Conservation (phyloP, 768 basidiomycete genomes). For the Xerocomellus amylosporus region DNA sequence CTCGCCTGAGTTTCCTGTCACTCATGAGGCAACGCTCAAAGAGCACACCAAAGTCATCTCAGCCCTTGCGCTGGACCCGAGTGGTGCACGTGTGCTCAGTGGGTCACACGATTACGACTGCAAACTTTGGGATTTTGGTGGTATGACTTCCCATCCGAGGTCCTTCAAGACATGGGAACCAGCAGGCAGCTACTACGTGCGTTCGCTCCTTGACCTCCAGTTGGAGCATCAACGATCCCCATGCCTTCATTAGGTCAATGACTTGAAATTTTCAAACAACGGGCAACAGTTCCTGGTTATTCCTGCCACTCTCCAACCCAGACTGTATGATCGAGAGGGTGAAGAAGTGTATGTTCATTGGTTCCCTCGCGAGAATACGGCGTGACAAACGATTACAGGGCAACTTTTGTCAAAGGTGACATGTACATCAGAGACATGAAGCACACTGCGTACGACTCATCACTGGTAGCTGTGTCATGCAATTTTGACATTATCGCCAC, state of each 20-base stretch:
- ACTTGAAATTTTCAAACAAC: conserved; percentile 85
- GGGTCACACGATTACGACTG: conserved; percentile 98
- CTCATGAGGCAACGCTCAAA: conserved; percentile 89
- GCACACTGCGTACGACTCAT: conserved; percentile 79
- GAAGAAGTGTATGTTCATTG: conserved; percentile 75
- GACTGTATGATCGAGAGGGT: conserved; percentile 88
- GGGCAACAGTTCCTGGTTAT: conserved; percentile 84
- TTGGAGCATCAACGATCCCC: neutral
- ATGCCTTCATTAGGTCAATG: conserved; percentile 63
- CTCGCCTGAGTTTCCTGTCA: conserved; percentile 68
- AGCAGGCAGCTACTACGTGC: conserved; percentile 86
- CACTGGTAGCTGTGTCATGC: conserved; percentile 6
- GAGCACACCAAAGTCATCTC: conserved; percentile 97
- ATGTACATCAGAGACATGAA: conserved; percentile 99
- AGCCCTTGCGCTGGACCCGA: conserved; percentile 87
- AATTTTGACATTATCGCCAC: conserved; percentile 4
- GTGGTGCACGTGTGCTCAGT: conserved; percentile 86
- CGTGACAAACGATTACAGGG: conserved; percentile 58
- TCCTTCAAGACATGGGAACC: conserved; percentile 98
- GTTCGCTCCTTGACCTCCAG: conserved; percentile 11
- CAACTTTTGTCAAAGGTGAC: conserved; percentile 89
- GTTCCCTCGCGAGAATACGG: conserved; percentile 24
- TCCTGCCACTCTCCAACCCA: conserved; percentile 85
- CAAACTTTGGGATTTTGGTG: conserved; percentile 99
- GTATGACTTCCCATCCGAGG: conserved; percentile 87